Percentiles rank a stretch among this genome's conserved stretches.
Evolutionary conservation across 306 rosid genomes (phyloP).

Genomic region (Trichosanthes truncata): DNA sequence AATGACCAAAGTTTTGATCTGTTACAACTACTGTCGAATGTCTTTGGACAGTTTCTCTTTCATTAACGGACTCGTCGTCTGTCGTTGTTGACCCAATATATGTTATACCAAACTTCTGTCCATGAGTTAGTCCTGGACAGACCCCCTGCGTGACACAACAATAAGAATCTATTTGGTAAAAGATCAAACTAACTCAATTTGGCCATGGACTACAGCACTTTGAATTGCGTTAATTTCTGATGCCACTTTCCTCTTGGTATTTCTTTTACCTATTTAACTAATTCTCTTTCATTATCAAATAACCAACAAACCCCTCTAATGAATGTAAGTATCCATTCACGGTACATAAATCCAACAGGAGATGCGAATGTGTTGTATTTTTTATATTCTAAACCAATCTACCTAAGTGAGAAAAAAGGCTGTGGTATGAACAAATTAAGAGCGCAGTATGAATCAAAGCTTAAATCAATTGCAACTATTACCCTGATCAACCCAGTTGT

Average conservation of each 20-base stretch:
- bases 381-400: background rate
- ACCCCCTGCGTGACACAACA: constrained; percentile 44
- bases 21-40: constrained; percentile 30
- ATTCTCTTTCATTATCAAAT: background rate
- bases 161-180: background rate
- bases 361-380: background rate
- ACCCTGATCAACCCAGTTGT: constrained; percentile 76
- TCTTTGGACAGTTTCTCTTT: constrained; percentile 39
- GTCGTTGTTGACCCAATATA: constrained; percentile 27
- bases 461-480: constrained; percentile 2
- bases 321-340: background rate
- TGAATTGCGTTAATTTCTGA: background rate
- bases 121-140: constrained; percentile 79
- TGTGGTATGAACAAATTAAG: background rate
- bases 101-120: constrained; percentile 58
- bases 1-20: constrained; percentile 28
- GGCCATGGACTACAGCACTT: background rate
- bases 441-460: background rate
- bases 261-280: background rate
- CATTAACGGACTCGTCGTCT: constrained; percentile 22
- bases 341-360: background rate
- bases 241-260: background rate
- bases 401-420: constrained; percentile 3
- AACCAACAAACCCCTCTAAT: background rate
- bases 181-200: background rate